These are phyloP conservation scores for Ceratocystis albifundus DNA, from an alignment of 2,329 filamentous ascomycete species.

Conservation along the genomic window DNA sequence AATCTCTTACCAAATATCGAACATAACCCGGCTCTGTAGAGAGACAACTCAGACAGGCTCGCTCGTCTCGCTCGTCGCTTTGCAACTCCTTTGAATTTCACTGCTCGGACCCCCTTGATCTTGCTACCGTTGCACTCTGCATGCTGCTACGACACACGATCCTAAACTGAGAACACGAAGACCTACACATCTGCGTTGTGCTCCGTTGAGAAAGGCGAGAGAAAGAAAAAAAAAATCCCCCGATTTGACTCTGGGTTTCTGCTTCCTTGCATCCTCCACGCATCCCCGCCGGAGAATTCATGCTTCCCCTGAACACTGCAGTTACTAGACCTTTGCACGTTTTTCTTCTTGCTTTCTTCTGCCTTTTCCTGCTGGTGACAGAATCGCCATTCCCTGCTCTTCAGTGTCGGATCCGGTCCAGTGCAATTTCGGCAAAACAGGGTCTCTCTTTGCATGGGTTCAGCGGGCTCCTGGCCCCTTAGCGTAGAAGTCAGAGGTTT, in stretches of 20 bases:
- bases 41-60: background rate
- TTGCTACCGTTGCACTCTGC: too few relatives aligned
- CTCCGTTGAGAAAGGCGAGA: background rate
- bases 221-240: too few relatives aligned
- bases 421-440: conserved; percentile 6
- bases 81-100: background rate
- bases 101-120: background rate
- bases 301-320: conserved; percentile 7
- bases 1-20: background rate
- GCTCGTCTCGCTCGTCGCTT: background rate
- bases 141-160: too few relatives aligned
- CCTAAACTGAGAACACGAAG: background rate
- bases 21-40: background rate
- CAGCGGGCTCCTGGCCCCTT: background rate
- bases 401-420: background rate
- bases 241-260: background rate
- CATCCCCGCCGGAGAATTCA: background rate
- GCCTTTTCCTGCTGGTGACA: background rate
- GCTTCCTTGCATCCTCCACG: background rate
- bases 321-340: background rate
- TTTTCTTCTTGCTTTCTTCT: background rate
- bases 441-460: background rate
- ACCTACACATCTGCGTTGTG: background rate
- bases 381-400: background rate
- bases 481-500: too few relatives aligned